Base-by-base conservation (phyloP, 305 asterid genomes). In the Ilex paraguariensis region DNA sequence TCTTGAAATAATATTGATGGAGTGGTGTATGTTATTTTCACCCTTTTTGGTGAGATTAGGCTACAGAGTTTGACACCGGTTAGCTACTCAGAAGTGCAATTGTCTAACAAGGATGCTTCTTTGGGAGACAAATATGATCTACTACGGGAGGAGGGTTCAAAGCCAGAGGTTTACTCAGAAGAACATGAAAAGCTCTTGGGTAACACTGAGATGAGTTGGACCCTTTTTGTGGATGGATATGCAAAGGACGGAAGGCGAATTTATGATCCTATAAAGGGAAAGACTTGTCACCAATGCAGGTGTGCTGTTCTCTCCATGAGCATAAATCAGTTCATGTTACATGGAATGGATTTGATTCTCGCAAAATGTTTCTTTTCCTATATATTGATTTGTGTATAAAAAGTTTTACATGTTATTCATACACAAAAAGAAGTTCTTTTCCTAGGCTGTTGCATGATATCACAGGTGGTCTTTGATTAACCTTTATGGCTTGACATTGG, bases 271-370 rank as follows among this genome's bases (percentile, higher is more conserved):
- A 70, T 87, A 10, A 74, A 50, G 58, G 99, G 99, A 54, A 93
- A 87, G 77, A 87, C 95, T 60, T 90, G 99, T 68, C 99, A 93
- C 70, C 97, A 93, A 17, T 90, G 99, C 92, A 87, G 99, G 99
- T 84, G 59, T 65, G 72, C 42, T 33, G 44, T 58, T 31, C 46
- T 50, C 40, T 30, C 33, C 33, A 59, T 58, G 31, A 0, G 6
- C 56, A 5, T 11, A 58, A 7, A 16, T 5, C 31, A 52, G 10
- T n/a, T 1, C n/a, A 52, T 7, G n/a, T 52, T 7, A 15, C 10
- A 14, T 16, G 3, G 15, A 49, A 12, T n/a, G 14, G 53, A 7
- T n/a, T 49, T 49, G 5, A 49, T 11, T 36, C 53, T 49, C 16
- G 13, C 53, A 49, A 49, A n/a, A 49, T 2, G 53, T 49, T 7